phyloP scores from a whole-genome alignment of 352 stramenopile genomes.

The Phytophthora boehmeriae region DNA sequence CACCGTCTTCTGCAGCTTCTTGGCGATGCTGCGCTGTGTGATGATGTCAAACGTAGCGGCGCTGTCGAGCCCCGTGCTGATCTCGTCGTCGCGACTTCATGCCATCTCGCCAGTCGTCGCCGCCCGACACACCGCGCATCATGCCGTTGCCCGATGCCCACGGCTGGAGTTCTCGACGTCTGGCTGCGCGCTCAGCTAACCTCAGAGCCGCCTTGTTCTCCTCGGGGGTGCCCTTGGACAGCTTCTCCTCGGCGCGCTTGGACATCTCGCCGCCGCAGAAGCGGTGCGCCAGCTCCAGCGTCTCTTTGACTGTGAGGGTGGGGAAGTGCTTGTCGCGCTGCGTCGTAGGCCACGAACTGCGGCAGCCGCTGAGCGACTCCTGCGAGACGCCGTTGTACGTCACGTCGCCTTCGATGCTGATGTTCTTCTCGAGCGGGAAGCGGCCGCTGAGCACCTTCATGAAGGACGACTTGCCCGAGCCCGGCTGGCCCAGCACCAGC shows the following conservation, averaged over 20 bases:
- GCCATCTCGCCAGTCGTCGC: constrained; percentile 81
- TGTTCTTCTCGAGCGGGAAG: constrained; percentile 26
- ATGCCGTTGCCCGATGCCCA: constrained; percentile 52
- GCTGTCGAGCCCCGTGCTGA: constrained; percentile 92
- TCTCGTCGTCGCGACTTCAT: constrained; percentile 86
- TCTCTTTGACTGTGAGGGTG: constrained; percentile 34
- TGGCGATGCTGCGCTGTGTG: constrained; percentile 42
- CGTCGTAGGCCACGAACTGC: constrained; percentile 35
- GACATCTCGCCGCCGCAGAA: constrained; percentile 29
- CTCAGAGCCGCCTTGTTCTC: constrained; percentile 30
- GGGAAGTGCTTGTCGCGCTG: constrained; percentile 40
- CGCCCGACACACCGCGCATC: constrained; percentile 61
- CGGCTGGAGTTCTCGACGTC: constrained; percentile 42
- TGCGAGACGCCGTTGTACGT: constrained; percentile 33
- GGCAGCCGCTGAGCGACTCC: constrained; percentile 28
- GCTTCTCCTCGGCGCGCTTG: constrained; percentile 39
- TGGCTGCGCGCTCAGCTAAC: constrained; percentile 18
- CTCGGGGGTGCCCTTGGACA: constrained; percentile 35
- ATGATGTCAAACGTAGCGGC: constrained; percentile 92
- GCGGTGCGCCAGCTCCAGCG: constrained; percentile 28
- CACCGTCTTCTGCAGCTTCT: constrained; percentile 49
- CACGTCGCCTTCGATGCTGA: constrained; percentile 30
- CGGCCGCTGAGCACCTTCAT: constrained; percentile 33
- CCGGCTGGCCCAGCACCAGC: constrained; percentile 34
- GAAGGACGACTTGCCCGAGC: constrained; percentile 40